Conservation (phyloP, 1,284 basidiomycete genomes). For the Leccinum fuscescens region DNA sequence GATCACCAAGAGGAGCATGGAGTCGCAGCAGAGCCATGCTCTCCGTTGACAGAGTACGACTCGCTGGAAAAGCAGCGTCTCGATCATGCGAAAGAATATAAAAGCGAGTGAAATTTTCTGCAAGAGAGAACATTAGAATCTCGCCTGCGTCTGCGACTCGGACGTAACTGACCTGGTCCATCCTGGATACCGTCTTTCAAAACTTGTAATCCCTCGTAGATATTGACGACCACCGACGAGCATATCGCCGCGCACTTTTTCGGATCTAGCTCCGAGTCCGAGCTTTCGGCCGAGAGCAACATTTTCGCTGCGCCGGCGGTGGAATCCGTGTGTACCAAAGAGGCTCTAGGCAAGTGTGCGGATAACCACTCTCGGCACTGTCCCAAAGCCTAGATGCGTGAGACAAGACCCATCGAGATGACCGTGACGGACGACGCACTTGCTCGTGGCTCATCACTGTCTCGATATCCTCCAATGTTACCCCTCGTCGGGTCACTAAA, state of each 20-base stretch:
- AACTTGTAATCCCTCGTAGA: constrained; percentile 58
- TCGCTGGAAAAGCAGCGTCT: constrained; percentile 29
- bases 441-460: constrained; percentile 74
- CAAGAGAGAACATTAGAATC: background rate
- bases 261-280: constrained; percentile 30
- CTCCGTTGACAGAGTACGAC: constrained; percentile 11
- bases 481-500: constrained; percentile 57
- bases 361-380: constrained; percentile 65
- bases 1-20: constrained; percentile 3
- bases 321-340: constrained; percentile 55
- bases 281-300: constrained; percentile 36
- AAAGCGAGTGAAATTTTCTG: constrained; percentile 68
- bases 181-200: constrained; percentile 64
- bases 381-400: constrained; percentile 60
- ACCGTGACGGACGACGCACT: constrained; percentile 36
- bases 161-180: constrained; percentile 29
- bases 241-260: constrained; percentile 67
- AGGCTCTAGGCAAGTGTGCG: constrained; percentile 50
- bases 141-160: background rate
- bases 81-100: constrained; percentile 46
- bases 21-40: constrained; percentile 43
- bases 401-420: background rate
- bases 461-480: constrained; percentile 49
- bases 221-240: constrained; percentile 56
- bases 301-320: constrained; percentile 67